Percentiles rank a stretch among this genome's conserved stretches.
Evolutionary conservation across 1,139 yeast species (phyloP).

Genomic region (Zygotorulaspora mrakii): DNA sequence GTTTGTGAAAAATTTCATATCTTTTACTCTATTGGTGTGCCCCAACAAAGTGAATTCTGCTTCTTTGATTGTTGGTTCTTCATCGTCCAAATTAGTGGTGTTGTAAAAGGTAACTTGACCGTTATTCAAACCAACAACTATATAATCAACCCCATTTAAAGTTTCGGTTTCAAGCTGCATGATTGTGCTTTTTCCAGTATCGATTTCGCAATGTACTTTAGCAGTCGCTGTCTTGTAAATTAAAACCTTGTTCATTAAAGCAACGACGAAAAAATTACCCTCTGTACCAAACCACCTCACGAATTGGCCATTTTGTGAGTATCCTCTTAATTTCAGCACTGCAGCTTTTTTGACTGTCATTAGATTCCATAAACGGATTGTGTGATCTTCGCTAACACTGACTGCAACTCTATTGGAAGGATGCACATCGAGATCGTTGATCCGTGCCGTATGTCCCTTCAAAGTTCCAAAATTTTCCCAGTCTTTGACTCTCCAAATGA

Average conservation of each 20-base stretch:
- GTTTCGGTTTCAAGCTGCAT: constrained; percentile 61
- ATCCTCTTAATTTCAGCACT: constrained; percentile 66
- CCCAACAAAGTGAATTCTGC: constrained; percentile 65
- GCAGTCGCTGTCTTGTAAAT: constrained; percentile 67
- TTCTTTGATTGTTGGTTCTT: constrained; percentile 36
- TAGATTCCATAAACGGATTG: constrained; percentile 86
- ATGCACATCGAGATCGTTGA: constrained; percentile 84
- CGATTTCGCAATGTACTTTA: constrained; percentile 49
- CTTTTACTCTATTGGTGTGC: constrained; percentile 83
- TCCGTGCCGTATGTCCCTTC: constrained; percentile 76
- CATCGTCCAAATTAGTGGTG: constrained; percentile 39
- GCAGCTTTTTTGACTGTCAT: constrained; percentile 98
- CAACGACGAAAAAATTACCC: constrained; percentile 74
- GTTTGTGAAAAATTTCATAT: constrained; percentile 53
- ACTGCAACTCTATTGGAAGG: constrained; percentile 91
- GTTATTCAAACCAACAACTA: constrained; percentile 66
- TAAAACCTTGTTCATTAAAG: constrained; percentile 59
- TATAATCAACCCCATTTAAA: constrained; percentile 49
- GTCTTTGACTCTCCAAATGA: constrained; percentile 93
- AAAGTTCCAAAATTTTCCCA: constrained; percentile 91
- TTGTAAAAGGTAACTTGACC: constrained; percentile 65
- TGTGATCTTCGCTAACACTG: constrained; percentile 79
- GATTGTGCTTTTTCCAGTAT: constrained; percentile 51
- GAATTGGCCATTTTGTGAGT: constrained; percentile 62
- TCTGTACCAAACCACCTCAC: constrained; percentile 56